Evolutionary conservation across 768 basidiomycete species (phyloP), one percentile per base, ranked within the genome.

Genomic region (Serendipita sp.): DNA sequence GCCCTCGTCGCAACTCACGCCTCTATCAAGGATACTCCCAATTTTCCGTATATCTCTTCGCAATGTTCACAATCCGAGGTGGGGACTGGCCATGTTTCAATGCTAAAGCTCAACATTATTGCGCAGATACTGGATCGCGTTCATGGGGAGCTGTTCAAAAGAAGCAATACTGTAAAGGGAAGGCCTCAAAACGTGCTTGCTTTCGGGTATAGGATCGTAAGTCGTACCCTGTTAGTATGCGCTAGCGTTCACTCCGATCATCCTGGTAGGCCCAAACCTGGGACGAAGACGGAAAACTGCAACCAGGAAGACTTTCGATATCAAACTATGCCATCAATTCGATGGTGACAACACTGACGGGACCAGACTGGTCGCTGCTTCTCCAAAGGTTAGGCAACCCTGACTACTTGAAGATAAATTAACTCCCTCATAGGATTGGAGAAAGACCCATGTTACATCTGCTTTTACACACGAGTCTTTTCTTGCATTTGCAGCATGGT

Each of bases 401-500:
- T 53, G 14, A 34, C 24, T 43, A 30, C 9, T 45, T 60, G 58
- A 53, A 43, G 41, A 24, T 58, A n/a, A 62, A 42, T 68, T 0
- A 17, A 42, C 48, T 17, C 13, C 43, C 20, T 48, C 14, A 9
- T 66, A 94, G 93, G 66, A 79, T 90, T 5, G 92, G 93, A 0
- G 82, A 82, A 42, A 82, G 82, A 66, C 79, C 81, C 1, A 85
- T 95, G 79, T 70, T 87, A 33, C 84, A 92, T 70, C 75, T 98
- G 9, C 79, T 98, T 17, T 77, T 83, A 2, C 79, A 85, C 62
- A 84, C 85, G 0, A 86, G 82, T 9, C 65, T 94, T 17, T 97
- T 92, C 70, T 69, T 86, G 16, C 75, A 86, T 1, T 72, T 96
- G 22, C 86, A 87, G 0, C 95, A 96, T 68, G 83, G 81, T 20